phyloP scores from a whole-genome alignment of 1,139 yeast genomes.

The Neolecta irregularis region DNA sequence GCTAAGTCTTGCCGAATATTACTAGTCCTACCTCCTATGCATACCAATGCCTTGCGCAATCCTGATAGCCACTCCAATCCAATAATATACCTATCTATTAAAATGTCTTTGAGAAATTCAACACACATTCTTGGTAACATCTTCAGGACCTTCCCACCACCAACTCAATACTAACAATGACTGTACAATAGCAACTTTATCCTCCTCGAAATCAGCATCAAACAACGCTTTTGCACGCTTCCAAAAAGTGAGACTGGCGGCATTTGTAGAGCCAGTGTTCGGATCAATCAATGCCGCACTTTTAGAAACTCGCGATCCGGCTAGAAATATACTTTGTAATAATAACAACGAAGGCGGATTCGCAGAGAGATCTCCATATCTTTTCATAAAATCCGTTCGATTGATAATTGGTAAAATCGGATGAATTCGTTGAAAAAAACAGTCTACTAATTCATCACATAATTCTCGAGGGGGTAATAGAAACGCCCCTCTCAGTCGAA shows the following conservation, averaged over 20 bases:
- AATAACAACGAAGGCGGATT: constrained; percentile 57
- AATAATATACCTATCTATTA: too few relatives aligned
- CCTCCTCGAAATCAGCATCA: constrained; percentile 59
- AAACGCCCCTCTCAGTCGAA: constrained; percentile 59
- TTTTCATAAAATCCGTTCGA: constrained; percentile 44
- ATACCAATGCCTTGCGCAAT: constrained; percentile 71
- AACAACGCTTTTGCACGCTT: constrained; percentile 64
- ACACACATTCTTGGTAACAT: constrained; percentile 48
- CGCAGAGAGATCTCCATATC: constrained; percentile 42
- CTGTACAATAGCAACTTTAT: constrained; percentile 53
- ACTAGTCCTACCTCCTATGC: constrained; percentile 32
- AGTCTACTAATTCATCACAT: constrained; percentile 45
- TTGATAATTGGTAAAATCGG: constrained; percentile 62
- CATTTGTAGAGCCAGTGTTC: constrained; percentile 36
- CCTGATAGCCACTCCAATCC: constrained; percentile 61
- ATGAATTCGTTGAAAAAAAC: constrained; percentile 52
- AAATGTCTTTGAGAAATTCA: too few relatives aligned
- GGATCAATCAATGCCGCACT: constrained; percentile 44
- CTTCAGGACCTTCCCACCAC: constrained; percentile 71
- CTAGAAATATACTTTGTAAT: constrained; percentile 51
- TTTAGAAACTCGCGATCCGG: constrained; percentile 49
- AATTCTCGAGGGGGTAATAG: constrained; percentile 47
- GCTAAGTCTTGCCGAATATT: too few relatives aligned
- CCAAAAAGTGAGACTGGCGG: constrained; percentile 52
- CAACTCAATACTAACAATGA: constrained; percentile 50